Base-by-base conservation (phyloP, 129 eudicot genomes). In the Helianthus tuberosus region DNA sequence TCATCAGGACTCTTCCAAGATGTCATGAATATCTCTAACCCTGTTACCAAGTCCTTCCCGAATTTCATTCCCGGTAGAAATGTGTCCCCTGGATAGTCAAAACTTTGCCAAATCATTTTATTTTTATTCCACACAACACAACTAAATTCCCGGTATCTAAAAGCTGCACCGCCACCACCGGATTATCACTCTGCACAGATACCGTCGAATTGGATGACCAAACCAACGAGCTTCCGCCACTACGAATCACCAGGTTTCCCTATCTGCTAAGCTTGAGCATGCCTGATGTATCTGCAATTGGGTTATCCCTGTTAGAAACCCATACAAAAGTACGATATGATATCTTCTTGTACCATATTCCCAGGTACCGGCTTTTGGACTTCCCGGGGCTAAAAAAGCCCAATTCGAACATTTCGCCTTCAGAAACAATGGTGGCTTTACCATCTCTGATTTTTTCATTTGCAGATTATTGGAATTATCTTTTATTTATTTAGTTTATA, bases 1-100 rank as follows among this genome's bases (percentile, higher is more conserved):
- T 89, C 90, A 27, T 83, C 86, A 8, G 15, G 15, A 60, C 80
- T 87, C 75, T 74, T 84, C 88, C 90, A 89, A 0, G 96, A 80
- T 3, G 81, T 46, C 1, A 82, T 3, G 64, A 39, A 77, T 5
- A 46, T 72, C 53, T 81, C 71, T 11, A 29, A 5, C 1, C 83
- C 84, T 0, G 84, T 87, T 10, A 41, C 51, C 25, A 81, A 71
- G 20, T 69, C 69, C 66, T 66, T 70, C 6, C 81, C 85, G 0
- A 81, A 58, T 58, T 69, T 85, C 86, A 71, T 81, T 60, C 64
- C 85, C 11, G 86, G 84, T 20, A 85, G 47, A 4, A 60, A 66
- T 0, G 84, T 77, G 25, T 85, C 86, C 16, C 76, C 71, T 0
- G 86, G 86, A 39, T 85, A 58, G 72, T 85, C 89, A 60, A 85